phyloP scores from a whole-genome alignment of 1,284 basidiomycete genomes.

The Trametes hirsuta region DNA sequence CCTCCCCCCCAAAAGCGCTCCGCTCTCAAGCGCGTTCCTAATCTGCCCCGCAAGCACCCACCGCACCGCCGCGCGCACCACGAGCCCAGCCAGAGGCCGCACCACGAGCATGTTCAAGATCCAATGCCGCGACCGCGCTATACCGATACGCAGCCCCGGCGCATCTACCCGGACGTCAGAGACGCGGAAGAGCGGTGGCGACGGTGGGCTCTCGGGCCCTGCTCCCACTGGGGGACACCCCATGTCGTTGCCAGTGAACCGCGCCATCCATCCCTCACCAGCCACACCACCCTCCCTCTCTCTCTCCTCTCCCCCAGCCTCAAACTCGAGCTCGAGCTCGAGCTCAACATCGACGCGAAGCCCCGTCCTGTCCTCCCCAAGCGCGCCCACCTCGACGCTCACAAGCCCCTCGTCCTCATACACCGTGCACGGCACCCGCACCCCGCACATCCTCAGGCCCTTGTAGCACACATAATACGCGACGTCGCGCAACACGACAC shows the following conservation, averaged over 20 bases:
- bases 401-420: slow-evolving; percentile 54
- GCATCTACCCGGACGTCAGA: slow-evolving; percentile 41
- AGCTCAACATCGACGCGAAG: slow-evolving; percentile 45
- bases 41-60: slow-evolving; percentile 39
- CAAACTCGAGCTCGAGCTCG: slow-evolving; percentile 33
- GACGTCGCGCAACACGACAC: slow-evolving; percentile 43
- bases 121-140: slow-evolving; percentile 50
- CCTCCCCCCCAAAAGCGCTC: slow-evolving; percentile 35
- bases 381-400: slow-evolving; percentile 41
- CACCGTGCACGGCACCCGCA: slow-evolving; percentile 21
- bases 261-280: slow-evolving; percentile 8
- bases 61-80: slow-evolving; percentile 33
- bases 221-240: not conserved
- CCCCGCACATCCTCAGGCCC: slow-evolving; percentile 23
- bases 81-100: slow-evolving; percentile 48
- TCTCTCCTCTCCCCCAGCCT: slow-evolving; percentile 5
- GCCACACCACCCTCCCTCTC: not conserved
- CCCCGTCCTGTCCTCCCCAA: slow-evolving; percentile 31
- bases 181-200: slow-evolving; percentile 43
- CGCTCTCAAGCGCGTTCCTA: slow-evolving; percentile 34
- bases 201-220: not conserved
- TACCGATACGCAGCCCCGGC: slow-evolving; percentile 42
- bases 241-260: not conserved
- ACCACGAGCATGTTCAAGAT: slow-evolving; percentile 50
- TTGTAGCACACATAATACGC: slow-evolving; percentile 50